phyloP scores from a whole-genome alignment of 257 asterid species.

The Marsdenia floribunda region DNA sequence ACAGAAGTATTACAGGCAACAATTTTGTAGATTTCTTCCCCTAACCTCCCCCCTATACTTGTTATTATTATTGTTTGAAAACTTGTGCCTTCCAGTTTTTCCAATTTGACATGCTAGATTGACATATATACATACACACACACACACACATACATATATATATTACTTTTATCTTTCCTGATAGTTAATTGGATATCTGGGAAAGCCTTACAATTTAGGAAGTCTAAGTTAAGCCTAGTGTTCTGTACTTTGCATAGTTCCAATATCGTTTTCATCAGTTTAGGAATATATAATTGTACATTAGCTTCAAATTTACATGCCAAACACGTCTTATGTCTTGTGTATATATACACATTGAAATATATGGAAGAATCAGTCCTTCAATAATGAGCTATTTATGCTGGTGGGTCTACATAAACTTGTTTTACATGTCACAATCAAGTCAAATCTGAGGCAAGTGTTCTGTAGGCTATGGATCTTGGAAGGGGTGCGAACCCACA shows the following conservation, averaged over 20 bases:
- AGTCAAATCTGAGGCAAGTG: neutral
- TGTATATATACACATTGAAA: no score
- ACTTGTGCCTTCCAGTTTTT: neutral
- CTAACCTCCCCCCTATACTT: neutral
- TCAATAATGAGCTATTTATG: neutral
- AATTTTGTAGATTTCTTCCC: no score
- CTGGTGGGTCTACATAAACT: neutral
- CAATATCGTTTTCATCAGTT: no score
- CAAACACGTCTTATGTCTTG: no score
- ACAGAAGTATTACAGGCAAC: no score
- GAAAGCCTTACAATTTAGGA: neutral
- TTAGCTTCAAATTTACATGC: no score
- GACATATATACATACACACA: no score
- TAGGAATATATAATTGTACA: no score
- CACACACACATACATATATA: neutral
- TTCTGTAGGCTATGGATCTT: conserved; percentile 70
- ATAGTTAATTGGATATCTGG: neutral
- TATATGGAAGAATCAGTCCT: no score
- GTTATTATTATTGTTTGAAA: neutral
- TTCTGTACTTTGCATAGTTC: no score
- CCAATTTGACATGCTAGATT: neutral
- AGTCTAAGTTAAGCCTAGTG: neutral
- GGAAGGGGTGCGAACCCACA: conserved; percentile 62
- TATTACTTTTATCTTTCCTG: neutral
- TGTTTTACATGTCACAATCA: neutral